Evolutionary conservation across 345 rosid species (phyloP).

Genomic region (Balakata baccata): DNA sequence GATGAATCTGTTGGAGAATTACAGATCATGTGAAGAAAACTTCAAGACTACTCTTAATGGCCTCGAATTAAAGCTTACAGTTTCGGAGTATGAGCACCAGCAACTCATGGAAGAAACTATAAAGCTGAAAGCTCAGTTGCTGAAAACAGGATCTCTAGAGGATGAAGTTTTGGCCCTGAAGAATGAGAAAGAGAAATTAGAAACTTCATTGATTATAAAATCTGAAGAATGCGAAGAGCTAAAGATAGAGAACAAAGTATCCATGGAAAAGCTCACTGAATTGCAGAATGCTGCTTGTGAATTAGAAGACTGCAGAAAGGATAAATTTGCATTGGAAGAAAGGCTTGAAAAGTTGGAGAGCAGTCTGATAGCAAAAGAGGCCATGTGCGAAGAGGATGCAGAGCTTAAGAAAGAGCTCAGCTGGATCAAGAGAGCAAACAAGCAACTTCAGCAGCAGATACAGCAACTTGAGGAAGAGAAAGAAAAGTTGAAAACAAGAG

Average conservation of each 20-base stretch:
- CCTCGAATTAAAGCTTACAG: constrained; percentile 51
- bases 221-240: constrained; percentile 36
- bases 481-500: constrained; percentile 23
- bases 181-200: constrained; percentile 39
- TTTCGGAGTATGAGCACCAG: constrained; percentile 50
- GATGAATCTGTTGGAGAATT: constrained; percentile 31
- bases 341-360: constrained; percentile 35
- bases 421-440: constrained; percentile 37
- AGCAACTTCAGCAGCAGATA: constrained; percentile 36
- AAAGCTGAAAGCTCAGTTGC: constrained; percentile 35
- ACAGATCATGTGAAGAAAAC: constrained; percentile 44
- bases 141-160: constrained; percentile 32
- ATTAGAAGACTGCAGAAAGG: constrained; percentile 38
- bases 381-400: constrained; percentile 24
- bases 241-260: constrained; percentile 36
- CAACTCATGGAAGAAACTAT: constrained; percentile 35
- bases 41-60: constrained; percentile 33
- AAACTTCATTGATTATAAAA: constrained; percentile 24
- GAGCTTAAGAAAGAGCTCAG: constrained; percentile 41
- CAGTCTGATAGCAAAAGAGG: constrained; percentile 31
- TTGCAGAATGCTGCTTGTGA: constrained; percentile 32
- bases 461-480: constrained; percentile 48
- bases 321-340: constrained; percentile 32
- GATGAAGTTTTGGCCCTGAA: constrained; percentile 31
- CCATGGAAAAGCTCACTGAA: constrained; percentile 31